A percentile compares a stretch with the other conserved stretches of the same genome.
These are phyloP conservation scores for Lachancea lanzarotensis DNA, from an alignment of 805 yeast species.

Conservation along the genomic window DNA sequence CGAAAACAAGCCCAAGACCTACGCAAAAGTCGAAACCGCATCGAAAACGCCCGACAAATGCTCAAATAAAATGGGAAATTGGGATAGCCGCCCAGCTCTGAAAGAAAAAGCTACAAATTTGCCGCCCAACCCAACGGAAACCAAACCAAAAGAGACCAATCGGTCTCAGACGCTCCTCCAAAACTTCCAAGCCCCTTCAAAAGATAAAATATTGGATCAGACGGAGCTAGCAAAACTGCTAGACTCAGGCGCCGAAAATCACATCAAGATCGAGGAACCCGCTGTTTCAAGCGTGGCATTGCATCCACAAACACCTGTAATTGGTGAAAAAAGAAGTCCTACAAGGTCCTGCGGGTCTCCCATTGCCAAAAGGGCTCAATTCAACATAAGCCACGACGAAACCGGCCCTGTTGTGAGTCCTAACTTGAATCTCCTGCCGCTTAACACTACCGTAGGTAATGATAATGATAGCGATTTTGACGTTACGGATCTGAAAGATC, in stretches of 20 bases:
- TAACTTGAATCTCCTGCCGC: too few species aligned
- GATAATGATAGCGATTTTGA: too few species aligned
- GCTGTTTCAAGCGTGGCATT: neutral
- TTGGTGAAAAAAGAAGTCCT: neutral
- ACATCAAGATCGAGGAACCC: neutral
- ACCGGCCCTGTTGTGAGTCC: neutral
- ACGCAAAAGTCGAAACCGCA: neutral
- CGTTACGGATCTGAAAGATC: too few species aligned
- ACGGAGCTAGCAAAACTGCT: too few species aligned
- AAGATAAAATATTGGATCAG: too few species aligned
- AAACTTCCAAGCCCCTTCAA: too few species aligned
- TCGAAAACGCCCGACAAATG: neutral
- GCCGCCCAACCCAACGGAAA: neutral
- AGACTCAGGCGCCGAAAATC: neutral
- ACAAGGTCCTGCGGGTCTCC: neutral
- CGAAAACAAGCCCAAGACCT: neutral
- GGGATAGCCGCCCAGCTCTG: conserved; percentile 21
- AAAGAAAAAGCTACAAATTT: conserved; percentile 14
- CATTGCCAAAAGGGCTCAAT: neutral
- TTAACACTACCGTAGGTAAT: too few species aligned
- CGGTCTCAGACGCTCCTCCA: too few species aligned
- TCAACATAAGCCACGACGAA: neutral
- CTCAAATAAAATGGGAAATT: neutral
- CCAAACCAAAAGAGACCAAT: neutral
- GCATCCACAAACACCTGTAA: neutral